Base-by-base conservation (phyloP, 306 rosid species). In the Citrullus mucosospermus region DNA sequence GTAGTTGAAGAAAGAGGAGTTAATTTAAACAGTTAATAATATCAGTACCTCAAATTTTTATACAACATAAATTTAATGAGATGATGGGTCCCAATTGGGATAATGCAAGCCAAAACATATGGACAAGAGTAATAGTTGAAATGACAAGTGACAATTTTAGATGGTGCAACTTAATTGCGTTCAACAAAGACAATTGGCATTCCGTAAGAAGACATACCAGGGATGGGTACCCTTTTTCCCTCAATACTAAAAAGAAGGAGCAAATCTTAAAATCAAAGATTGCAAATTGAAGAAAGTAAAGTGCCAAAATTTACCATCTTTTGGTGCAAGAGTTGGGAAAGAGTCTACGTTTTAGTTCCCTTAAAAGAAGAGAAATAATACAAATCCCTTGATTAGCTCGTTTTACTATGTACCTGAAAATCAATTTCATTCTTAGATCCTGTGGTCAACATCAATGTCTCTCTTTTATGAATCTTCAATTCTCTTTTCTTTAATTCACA, bases 151-250 rank as follows among this genome's bases (percentile, higher is more conserved):
- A 48, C 59, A 61, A 44, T 78, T 61, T 39, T 43, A 28, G 43
- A 41, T 41, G 70, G 80, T 38, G 79, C 57, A 28, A 57, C 12
- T 77, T 28, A 59, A 77, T 36, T 77, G 50, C 61, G 4, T 32
- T 43, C 50, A 77, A 20, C 72, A 77, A 77, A 65, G 80, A 25
- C 58, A 77, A 46, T 77, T 77, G 80, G 72, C 59, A 78, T 78
- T 38, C 50, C 44, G 46, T 54, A 38, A 39, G 54, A 55, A 39
- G 67, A 50, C 67, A 55, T 10, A 13, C 68, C 54, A 57, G 54
- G 54, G 39, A 59, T 46, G 44, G 68, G 39, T 9, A n/a, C 81
- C 38, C n/a, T 48, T 66, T 78, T 50, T 36, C 66, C 58, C 8
- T 53, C 13, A 67, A 36, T 66, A 63, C 75, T 34, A 66, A 78